Conservation (phyloP, 805 yeast species). For the Ogataea polymorpha region DNA sequence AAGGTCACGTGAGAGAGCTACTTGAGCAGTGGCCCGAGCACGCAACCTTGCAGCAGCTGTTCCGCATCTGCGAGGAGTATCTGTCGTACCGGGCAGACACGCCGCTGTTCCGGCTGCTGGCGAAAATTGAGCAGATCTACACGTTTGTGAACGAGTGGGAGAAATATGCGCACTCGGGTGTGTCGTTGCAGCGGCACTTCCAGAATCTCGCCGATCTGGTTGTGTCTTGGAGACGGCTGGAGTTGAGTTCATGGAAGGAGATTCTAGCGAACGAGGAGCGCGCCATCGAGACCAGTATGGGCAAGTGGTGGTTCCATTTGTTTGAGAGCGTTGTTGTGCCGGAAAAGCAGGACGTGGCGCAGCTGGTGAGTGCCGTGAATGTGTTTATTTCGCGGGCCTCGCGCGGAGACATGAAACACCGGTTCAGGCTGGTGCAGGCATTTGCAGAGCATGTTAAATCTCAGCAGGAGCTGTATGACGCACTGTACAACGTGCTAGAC, state of each 20-base stretch:
- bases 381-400: slow-evolving; percentile 73
- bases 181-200: slow-evolving; percentile 55
- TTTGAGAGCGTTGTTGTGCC: slow-evolving; percentile 75
- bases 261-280: slow-evolving; percentile 65
- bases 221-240: slow-evolving; percentile 88
- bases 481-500: slow-evolving; percentile 54
- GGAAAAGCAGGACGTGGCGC: slow-evolving; percentile 36
- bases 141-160: slow-evolving; percentile 90
- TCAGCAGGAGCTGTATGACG: slow-evolving; percentile 32
- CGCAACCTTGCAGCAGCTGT: slow-evolving; percentile 73
- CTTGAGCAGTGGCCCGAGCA: slow-evolving; percentile 90
- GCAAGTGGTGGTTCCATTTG: slow-evolving; percentile 90
- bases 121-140: slow-evolving; percentile 83
- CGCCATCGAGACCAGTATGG: slow-evolving; percentile 45
- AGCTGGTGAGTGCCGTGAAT: slow-evolving; percentile 59
- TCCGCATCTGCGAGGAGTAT: slow-evolving; percentile 63
- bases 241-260: slow-evolving; percentile 79
- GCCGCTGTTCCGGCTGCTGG: slow-evolving; percentile 74
- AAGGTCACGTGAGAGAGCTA: slow-evolving; percentile 44
- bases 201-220: slow-evolving; percentile 63
- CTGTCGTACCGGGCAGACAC: slow-evolving; percentile 57
- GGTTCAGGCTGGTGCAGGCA: slow-evolving; percentile 61
- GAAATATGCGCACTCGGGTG: slow-evolving; percentile 78
- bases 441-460: slow-evolving; percentile 50
- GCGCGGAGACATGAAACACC: slow-evolving; percentile 64